Conservation (phyloP, 768 basidiomycete species). For the Tubosaeta sp. region DNA sequence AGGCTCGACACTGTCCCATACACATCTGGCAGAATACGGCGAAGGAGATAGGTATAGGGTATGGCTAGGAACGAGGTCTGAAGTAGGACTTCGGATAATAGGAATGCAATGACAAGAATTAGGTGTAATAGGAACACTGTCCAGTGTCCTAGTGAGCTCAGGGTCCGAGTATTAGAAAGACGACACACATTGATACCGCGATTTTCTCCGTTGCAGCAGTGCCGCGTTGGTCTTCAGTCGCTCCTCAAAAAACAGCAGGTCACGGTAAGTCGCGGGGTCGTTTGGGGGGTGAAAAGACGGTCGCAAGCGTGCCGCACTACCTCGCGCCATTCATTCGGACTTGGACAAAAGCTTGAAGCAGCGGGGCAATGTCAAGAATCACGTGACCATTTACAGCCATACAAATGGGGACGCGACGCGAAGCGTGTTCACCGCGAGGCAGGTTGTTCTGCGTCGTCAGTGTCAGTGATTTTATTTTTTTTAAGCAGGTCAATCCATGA, state of each 20-base stretch:
- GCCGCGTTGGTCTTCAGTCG: slow-evolving; percentile 91
- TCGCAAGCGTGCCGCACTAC: slow-evolving; percentile 20
- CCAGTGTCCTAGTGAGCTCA: background rate
- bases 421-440: slow-evolving; percentile 23
- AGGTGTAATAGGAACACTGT: slow-evolving; percentile 76
- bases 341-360: background rate
- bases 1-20: slow-evolving; percentile 39
- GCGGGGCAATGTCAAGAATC: background rate
- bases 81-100: slow-evolving; percentile 72
- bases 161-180: slow-evolving; percentile 9
- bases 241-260: slow-evolving; percentile 91
- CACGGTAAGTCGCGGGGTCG: slow-evolving; percentile 78
- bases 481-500: slow-evolving; percentile 26
- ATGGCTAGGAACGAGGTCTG: slow-evolving; percentile 62
- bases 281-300: slow-evolving; percentile 56
- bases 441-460: slow-evolving; percentile 15
- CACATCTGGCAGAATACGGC: slow-evolving; percentile 47
- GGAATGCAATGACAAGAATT: slow-evolving; percentile 60
- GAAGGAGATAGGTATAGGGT: slow-evolving; percentile 53
- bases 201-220: slow-evolving; percentile 72
- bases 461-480: slow-evolving; percentile 5
- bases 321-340: slow-evolving; percentile 23
- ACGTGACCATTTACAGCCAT: slow-evolving; percentile 17
- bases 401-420: slow-evolving; percentile 24
- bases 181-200: slow-evolving; percentile 73